Evolutionary conservation across 495 filamentous ascomycete genomes (phyloP), one percentile per base, ranked within the genome.

Genomic region (Monascus purpureus): DNA sequence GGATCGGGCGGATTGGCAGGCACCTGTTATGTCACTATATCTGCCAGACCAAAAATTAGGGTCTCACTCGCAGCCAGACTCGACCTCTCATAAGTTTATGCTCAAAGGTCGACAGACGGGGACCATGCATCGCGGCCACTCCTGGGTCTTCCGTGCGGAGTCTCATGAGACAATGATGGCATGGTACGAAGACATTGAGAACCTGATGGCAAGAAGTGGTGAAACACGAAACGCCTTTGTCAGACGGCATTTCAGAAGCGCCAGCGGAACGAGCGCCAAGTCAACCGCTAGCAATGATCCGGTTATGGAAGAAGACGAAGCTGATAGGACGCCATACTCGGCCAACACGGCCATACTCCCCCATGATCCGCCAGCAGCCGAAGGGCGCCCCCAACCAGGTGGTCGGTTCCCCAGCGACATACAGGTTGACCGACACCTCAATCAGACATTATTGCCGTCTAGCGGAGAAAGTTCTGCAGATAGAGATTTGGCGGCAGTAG

Each of bases 91-190:
- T 62, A 97, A 97, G 47, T 97, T 96, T 49, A 81, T 94, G 57
- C 71, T 97, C 29, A 96, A 95, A 57, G 90, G 88, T 25, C 79
- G 86, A 31, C 88, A 97, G 55, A 90, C 82, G 11, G 90, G 90
- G 29, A 55, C 77, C 6, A 84, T 96, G 73, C 90, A 96, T 45
- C 79, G 87, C 31, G 88, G 87, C 13, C 90, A 97, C 48, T 85
- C 83, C 8, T 97, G 90, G 90, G 88, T 96, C 4, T 96, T 97
- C 64, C 75, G 90, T 27, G 86, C 86, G 7, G 90, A 96, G 54
- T 82, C 82, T 19, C 74, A 93, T 54, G 92, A 93, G 37, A 93
- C 83, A 6, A 95, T 97, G 92, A 75, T 93, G 62, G 80, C 82
- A 16, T 94, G 88, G 90, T 94, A 85, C 50, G 75, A 83, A 26